Base-by-base conservation (phyloP, 176 grass and related monocot genomes). In the Lolium rigidum region DNA sequence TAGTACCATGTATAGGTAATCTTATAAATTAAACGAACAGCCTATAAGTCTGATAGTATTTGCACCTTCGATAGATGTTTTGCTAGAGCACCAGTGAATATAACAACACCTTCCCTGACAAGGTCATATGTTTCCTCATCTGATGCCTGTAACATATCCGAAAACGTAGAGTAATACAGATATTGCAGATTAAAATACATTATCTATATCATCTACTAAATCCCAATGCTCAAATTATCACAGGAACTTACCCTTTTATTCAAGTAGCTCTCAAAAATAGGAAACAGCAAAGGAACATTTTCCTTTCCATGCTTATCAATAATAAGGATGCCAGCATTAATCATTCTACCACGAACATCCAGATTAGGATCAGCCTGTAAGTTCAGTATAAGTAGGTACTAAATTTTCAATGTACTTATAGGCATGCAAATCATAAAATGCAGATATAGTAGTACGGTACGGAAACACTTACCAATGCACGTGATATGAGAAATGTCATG, bases 401-500 rank as follows among this genome's bases (percentile, higher is more conserved):
- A 80, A 83, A 87, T 48, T 26, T 39, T 76, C 28, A 31, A 84
- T 68, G 24, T 17, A 59, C 49, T 76, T 55, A 55, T 20, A 51
- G 38, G 46, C 51, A 58, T 54, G 66, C 17, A 78, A 48, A 74
- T 31, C 4, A 80, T 73, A 50, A 79, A 47, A 79, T 83, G 24
- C 31, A 75, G 31, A 79, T 10, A 68, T 59, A 65, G 35, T 24
- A 67, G 38, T 24, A 21, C 41, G 5, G 10, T 24, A 31, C 41
- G 7, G 10, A 56, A 67, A 70, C 17, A 60, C 80, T 92, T 89
- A 95, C 96, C 81, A 98, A 86, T 13, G 96, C 93, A 80, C 91
- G 93, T 80, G 96, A 98, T 90, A 98, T 98, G 72, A 98, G 88
- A 86, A 98, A 98, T 80, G 96, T 95, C 92, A 98, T 98, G 50